Evolutionary conservation across 441 rosid species (phyloP), one percentile per base, ranked within the genome.

Genomic region (Pelargonium myrrhifolium): DNA sequence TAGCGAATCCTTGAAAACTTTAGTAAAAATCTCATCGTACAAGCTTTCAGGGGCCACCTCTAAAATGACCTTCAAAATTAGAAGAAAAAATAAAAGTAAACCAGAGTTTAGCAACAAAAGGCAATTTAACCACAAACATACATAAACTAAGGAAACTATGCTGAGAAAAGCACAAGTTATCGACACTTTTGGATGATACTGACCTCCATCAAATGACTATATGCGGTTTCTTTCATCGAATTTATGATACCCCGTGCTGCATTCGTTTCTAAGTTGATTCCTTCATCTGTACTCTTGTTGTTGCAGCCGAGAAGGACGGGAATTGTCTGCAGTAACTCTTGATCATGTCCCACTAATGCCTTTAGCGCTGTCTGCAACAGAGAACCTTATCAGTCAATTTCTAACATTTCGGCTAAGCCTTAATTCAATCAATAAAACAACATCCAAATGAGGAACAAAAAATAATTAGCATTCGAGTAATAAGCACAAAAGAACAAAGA

Each of bases 131-230:
- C 39, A 35, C 39, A 35, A 35, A 35, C 39, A 35, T 35, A 35
- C 22, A 53, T 53, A 6, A 15, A 53, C 20, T 53, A 1, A 53
- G 59, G 8, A 53, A 15, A 18, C 58, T 17, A 51, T 6, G 14
- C 51, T 7, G 14, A 42, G n/a, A 14, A 9, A 42, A 24, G 20
- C n/a, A 22, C 35, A 65, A 39, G 18, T 43, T 65, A 20, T 20
- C 3, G 42, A 15, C 14, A 20, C 24, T 40, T 20, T 49, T 9
- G 66, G 40, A 56, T 20, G 72, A 75, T 68, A 39, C 76, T 79
- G 70, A 83, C 99, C 92, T 94, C 97, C 86, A 94, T 77, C 74
- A 94, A 78, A 82, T 80, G 97, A 78, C 97, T 91, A 78, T 75
- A 91, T 17, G 97, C 89, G 76, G 87, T 81, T 82, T 94, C 96